A percentile compares a stretch with the other conserved stretches of the same genome.
Conservation (phyloP, 2,329 filamentous ascomycete species). For the Bimuria novae-zelandiae region DNA sequence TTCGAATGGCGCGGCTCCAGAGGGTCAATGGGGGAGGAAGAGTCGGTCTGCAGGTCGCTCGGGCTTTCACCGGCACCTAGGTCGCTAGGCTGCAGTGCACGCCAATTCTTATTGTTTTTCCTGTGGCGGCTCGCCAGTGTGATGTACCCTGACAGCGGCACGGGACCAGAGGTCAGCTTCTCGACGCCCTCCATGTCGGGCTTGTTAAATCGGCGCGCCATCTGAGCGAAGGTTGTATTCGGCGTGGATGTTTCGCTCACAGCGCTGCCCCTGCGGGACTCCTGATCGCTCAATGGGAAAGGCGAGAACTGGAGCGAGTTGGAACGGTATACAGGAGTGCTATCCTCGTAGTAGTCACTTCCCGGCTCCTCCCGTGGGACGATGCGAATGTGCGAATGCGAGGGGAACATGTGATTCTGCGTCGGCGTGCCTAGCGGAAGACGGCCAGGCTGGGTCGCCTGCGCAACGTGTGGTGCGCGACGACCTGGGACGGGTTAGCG, state of each 20-base stretch:
- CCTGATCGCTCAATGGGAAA: background rate
- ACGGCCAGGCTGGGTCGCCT: conserved; percentile 16
- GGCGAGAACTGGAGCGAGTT: conserved; percentile 17
- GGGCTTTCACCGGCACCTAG: conserved; percentile 13
- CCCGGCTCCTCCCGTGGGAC: conserved; percentile 17
- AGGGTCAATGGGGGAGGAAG: background rate
- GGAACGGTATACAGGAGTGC: conserved; percentile 17
- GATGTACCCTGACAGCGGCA: conserved; percentile 26
- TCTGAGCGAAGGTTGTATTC: conserved; percentile 33
- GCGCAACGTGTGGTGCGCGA: conserved; percentile 19
- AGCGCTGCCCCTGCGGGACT: conserved; percentile 1
- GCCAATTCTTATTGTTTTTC: conserved; percentile 28
- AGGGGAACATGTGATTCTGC: conserved; percentile 5
- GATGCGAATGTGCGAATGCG: conserved; percentile 26
- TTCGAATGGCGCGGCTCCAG: background rate
- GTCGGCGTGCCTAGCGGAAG: conserved; percentile 22
- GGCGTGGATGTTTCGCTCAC: conserved; percentile 3
- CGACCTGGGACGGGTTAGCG: conserved; percentile 20
- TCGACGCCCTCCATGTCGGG: conserved; percentile 20
- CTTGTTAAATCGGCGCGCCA: conserved; percentile 30
- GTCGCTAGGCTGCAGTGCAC: conserved; percentile 26
- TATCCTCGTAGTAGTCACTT: conserved; percentile 10
- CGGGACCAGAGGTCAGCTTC: conserved; percentile 18
- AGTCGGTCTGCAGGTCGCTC: conserved; percentile 4
- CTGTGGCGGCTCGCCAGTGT: conserved; percentile 24